Base-by-base conservation (phyloP, 805 yeast genomes). In the Kuraishia floccosa region DNA sequence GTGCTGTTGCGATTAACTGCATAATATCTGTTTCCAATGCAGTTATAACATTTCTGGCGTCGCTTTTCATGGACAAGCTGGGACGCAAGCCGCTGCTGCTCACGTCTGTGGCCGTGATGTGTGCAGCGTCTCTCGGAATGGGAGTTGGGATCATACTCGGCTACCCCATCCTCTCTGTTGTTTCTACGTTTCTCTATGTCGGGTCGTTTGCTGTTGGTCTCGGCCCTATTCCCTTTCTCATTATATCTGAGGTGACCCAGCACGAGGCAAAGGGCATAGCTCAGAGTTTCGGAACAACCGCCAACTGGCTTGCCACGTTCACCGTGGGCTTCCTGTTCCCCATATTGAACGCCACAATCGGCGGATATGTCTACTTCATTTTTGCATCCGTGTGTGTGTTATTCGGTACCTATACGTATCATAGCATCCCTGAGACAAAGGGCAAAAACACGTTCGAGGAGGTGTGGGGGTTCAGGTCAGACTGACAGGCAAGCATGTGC, bases 221-320 rank as follows among this genome's bases (percentile, higher is more conserved):
- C 38, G 98, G 98, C 0, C 98, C 98, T 5, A 86, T 91, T 33
- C 98, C 98, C 25, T 89, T 91, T 56, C 57, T 89, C 41, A 56
- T 87, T 31, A 77, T 89, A 8, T 72, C 94, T 5, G 97, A 91
- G 49, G 76, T 89, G n/a, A 79, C 94, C 1, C 93, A 86, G 37
- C 57, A 68, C 2, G 72, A 75, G 36, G 89, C 89, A 2, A 76
- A 75, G 35, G 87, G 87, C 3, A 63, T 75, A 27, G 96, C 97
- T 0, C 98, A 91, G 55, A 78, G 94, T 49, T 79, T 83, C 63
- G 97, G 95, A 9, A 85, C 91, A 0, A 72, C 84, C 10, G 72
- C 83, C 59, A 91, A 89, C 51, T 89, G 96, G 96, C 42, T 83
- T 8, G 80, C 94, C 7, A 85, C 96, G 0, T 89, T 91, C 46